Base-by-base conservation (phyloP, 2,329 filamentous ascomycete species). In the Diaporthe amygdali region DNA sequence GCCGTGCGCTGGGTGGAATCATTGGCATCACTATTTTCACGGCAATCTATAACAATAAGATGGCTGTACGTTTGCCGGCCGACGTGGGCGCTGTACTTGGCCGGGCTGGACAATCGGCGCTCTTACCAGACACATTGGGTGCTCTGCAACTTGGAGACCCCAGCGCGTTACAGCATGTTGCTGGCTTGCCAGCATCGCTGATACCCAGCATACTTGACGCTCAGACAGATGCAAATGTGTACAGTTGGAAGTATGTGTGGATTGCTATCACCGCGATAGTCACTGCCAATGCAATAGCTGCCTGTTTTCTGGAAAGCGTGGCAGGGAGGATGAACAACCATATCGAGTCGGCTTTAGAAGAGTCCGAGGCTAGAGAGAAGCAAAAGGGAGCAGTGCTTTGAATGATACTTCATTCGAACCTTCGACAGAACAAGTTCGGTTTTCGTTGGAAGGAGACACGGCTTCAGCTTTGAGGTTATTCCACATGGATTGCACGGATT, bases 11-110 rank as follows among this genome's bases (percentile, higher is more conserved):
- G 25, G 69, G 69, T 9, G 69, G 69, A 3, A 68, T 71, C 20
- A 68, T 71, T 20, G 69, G 64, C n/a, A 71, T 71, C n/a, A 71
- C 64, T 5, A 71, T 71, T 17, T 71, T 71, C 54, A 71, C 69
- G 6, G 64, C 64, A 0, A 71, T 71, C 25, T 71, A 71, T n/a
- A 41, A 68, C 34, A 71, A 71, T 64, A 71, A 68, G 30, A 52
- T 71, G 64, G 27, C 27, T 34, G 52, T 27, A 12, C 46, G 20
- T 8, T 32, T 71, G 14, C 64, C 64, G 7, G 41, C 27, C 2
- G 37, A 71, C 12, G 69, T 63, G 8, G 63, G 46, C 1, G 34
- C 44, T 3, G 54, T 64, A 3, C 30, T 71, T 46, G 64, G 46
- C 1, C 54, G 22, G 4, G 52, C 64, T 20, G 61, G 39, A 1